Evolutionary conservation across 2,329 filamentous ascomycete species (phyloP).

Genomic region (Fusarium mexicanum): DNA sequence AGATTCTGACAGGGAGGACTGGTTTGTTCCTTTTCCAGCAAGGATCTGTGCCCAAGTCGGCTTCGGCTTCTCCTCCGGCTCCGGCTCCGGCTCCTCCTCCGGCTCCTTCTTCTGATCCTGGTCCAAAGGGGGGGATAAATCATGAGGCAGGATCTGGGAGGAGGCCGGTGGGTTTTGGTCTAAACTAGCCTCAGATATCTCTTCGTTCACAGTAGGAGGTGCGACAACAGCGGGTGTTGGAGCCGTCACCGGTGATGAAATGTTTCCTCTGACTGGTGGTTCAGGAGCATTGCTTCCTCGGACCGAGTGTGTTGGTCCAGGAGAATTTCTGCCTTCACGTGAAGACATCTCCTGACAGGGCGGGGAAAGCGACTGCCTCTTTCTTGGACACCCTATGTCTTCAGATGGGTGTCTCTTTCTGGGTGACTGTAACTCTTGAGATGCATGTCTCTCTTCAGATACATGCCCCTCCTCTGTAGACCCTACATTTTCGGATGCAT

Average conservation of each 20-base stretch:
- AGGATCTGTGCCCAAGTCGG: neutral
- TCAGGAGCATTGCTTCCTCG: neutral
- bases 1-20: neutral
- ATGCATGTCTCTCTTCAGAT: neutral
- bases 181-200: neutral
- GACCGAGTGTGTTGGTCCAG: neutral
- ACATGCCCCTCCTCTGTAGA: neutral
- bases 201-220: neutral
- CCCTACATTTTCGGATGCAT: neutral
- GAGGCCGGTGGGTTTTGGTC: neutral
- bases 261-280: neutral
- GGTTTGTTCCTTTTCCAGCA: neutral
- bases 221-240: neutral
- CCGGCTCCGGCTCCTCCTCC: too few species aligned
- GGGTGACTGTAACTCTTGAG: neutral
- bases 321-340: neutral
- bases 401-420: neutral
- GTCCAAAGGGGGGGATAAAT: neutral
- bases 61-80: neutral
- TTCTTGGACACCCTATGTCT: neutral
- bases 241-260: neutral
- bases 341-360: neutral
- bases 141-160: neutral
- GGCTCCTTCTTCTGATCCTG: neutral
- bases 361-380: neutral